A percentile compares a stretch with the other conserved stretches of the same genome.
Conservation (phyloP, 352 stramenopile species). For the Blastocystis sp. region DNA sequence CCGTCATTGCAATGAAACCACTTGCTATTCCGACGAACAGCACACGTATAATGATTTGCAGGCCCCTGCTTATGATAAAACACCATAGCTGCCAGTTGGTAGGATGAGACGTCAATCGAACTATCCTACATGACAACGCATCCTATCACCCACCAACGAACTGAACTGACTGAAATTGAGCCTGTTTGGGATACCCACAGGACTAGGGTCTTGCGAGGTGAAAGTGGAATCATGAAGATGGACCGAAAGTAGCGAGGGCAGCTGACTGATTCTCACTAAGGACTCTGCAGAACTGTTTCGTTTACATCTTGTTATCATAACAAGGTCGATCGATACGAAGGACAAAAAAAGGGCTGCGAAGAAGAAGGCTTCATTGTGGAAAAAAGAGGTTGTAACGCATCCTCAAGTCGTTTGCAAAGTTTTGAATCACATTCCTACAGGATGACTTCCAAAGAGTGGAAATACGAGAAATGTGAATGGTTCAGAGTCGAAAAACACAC, state of each 20-base stretch:
- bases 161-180: background rate
- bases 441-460: background rate
- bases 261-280: background rate
- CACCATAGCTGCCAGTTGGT: background rate
- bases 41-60: background rate
- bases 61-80: background rate
- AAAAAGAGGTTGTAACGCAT: background rate
- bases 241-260: background rate
- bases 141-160: background rate
- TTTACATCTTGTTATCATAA: background rate
- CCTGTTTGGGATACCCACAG: background rate
- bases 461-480: background rate
- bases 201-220: background rate
- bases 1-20: background rate
- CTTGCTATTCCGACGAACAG: background rate
- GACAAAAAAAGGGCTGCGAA: background rate
- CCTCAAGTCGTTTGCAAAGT: background rate
- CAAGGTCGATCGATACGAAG: background rate
- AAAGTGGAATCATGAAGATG: background rate
- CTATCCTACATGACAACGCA: background rate
- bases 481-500: background rate
- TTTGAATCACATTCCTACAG: background rate
- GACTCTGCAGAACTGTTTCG: background rate
- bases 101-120: background rate
- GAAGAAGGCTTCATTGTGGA: background rate